Evolutionary conservation across 305 asterid species (phyloP), one percentile per base, ranked within the genome.

Genomic region (Lippia alba): DNA sequence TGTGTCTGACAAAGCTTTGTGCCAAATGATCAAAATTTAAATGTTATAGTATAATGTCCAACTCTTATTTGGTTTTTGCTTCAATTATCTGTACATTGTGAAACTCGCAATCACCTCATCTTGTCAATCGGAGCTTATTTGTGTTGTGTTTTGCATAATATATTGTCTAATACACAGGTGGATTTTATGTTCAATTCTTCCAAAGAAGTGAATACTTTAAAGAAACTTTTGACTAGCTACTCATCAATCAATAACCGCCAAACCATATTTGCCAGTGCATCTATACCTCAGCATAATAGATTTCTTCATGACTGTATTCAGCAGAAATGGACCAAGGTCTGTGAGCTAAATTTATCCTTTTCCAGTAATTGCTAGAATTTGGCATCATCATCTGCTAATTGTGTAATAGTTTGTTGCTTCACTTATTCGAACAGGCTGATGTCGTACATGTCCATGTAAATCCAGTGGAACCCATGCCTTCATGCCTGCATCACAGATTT

Each of bases 321-420:
- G 77, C 96, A 91, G 73, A 94, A 91, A 82, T 94, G 99, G 98
- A 93, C 98, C 75, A 89, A 87, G 94, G 98, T 93, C 67, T 39
- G 76, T 64, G 72, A 53, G 65, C 12, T 76, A 44, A 24, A 63
- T n/a, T 32, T 55, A 50, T 60, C 18, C 68, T 20, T 53, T 56
- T 75, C 50, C 30, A 30, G 50, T 39, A 33, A 55, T 73, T 75
- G 57, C 51, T 48, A 30, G 33, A 59, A 19, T 60, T 58, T 39
- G 64, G 76, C 56, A 45, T 70, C 61, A 59, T 66, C 67, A 36
- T 53, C 36, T 67, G 56, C 72, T 75, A 66, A 64, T 75, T 74
- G 32, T 71, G 45, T 71, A 58, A 45, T 51, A 58, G 69, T 72
- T 68, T 78, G 69, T 64, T 80, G 71, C 70, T 71, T 67, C 41